phyloP scores from a whole-genome alignment of 441 rosid genomes.

The Syzygium malaccense region DNA sequence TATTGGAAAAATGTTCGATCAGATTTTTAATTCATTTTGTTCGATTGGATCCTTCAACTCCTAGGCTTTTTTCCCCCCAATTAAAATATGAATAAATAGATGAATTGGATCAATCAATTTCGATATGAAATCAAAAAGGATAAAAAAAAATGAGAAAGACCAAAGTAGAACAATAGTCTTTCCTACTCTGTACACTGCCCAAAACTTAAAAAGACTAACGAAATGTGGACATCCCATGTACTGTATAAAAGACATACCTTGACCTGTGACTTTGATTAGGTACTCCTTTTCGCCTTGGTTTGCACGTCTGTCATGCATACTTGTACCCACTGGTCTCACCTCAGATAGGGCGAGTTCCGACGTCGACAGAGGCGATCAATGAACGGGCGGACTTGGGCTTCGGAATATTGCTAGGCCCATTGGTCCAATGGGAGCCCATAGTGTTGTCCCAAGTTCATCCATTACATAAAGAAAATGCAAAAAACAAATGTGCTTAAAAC shows the following conservation, averaged over 20 bases:
- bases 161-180: not conserved
- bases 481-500: not conserved
- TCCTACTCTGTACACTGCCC: not conserved
- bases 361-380: not conserved
- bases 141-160: not conserved
- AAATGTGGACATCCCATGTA: not conserved
- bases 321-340: not conserved
- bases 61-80: not conserved
- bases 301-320: not conserved
- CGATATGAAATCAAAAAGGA: not conserved
- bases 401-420: not conserved
- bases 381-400: not conserved
- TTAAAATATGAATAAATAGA: not conserved
- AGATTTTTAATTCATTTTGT: not conserved
- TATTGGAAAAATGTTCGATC: not conserved
- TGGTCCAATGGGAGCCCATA: not conserved
- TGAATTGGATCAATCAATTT: not conserved
- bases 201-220: not conserved
- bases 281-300: not conserved
- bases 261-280: not conserved
- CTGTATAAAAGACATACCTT: not conserved
- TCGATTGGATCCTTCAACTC: not conserved
- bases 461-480: not conserved
- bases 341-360: not conserved
- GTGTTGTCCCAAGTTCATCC: not conserved